These are phyloP conservation scores for Scleroderma bovista DNA, from an alignment of 768 basidiomycete genomes.

Conservation along the genomic window DNA sequence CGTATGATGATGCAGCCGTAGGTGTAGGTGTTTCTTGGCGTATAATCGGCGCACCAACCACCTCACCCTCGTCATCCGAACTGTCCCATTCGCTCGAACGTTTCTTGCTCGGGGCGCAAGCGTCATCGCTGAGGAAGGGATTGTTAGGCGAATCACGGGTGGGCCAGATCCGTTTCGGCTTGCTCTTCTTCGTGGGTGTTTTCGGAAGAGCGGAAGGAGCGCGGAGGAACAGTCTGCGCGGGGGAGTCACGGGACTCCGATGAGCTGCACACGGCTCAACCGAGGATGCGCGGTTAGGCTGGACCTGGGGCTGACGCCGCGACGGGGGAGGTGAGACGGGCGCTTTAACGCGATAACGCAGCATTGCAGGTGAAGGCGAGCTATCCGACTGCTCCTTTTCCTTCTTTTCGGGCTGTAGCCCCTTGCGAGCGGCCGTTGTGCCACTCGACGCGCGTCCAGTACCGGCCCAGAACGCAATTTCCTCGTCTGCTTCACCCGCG, in stretches of 20 bases:
- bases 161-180: constrained; percentile 29
- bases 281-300: constrained; percentile 23
- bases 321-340: constrained; percentile 68
- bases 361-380: constrained; percentile 35
- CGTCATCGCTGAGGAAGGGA: constrained; percentile 54
- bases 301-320: constrained; percentile 37
- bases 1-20: constrained; percentile 21
- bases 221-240: constrained; percentile 18
- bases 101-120: constrained; percentile 13
- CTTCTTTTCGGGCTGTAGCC: constrained; percentile 2
- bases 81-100: constrained; percentile 25
- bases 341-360: constrained; percentile 30
- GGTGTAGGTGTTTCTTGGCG: constrained; percentile 35
- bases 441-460: constrained; percentile 13
- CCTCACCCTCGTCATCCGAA: constrained; percentile 32
- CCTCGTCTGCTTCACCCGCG: constrained; percentile 34
- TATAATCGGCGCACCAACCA: constrained; percentile 27
- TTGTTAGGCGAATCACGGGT: constrained; percentile 65
- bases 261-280: constrained; percentile 16
- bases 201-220: constrained; percentile 10
- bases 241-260: constrained; percentile 22
- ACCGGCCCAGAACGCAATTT: constrained; percentile 28
- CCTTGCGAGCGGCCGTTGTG: constrained; percentile 21
- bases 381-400: constrained; percentile 8
- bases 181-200: constrained; percentile 36